These are phyloP conservation scores for Lippia alba DNA, from an alignment of 305 asterid genomes.

Conservation along the genomic window DNA sequence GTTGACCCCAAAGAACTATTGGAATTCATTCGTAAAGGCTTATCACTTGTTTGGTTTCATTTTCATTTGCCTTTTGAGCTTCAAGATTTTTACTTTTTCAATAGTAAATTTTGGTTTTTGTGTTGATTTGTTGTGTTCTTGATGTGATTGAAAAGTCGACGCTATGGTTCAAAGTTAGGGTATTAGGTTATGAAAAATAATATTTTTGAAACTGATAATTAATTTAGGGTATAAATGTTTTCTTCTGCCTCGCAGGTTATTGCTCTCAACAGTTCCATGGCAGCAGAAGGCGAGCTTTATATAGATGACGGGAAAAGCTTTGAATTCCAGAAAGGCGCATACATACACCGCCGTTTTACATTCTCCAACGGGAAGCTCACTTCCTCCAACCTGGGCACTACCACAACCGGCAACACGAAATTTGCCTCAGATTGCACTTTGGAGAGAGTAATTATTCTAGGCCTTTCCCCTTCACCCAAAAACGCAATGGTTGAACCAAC, in stretches of 20 bases:
- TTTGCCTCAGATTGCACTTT: conserved; percentile 62
- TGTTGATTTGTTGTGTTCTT: too few species aligned
- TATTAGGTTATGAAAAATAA: too few species aligned
- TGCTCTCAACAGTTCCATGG: conserved; percentile 80
- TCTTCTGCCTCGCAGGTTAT: conserved; percentile 61
- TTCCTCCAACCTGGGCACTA: conserved; percentile 58
- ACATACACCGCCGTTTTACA: conserved; percentile 77
- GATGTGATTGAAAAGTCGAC: too few species aligned
- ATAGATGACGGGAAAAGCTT: conserved; percentile 96
- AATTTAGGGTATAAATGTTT: too few species aligned
- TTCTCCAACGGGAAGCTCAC: conserved; percentile 68
- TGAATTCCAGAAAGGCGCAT: conserved; percentile 74
- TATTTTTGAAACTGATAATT: too few species aligned
- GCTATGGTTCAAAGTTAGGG: too few species aligned
- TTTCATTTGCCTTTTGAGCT: too few species aligned
- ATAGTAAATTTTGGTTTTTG: too few species aligned
- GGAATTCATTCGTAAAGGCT: too few species aligned
- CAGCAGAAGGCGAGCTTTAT: conserved; percentile 93
- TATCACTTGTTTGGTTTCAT: too few species aligned
- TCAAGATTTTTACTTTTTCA: too few species aligned
- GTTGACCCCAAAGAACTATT: too few species aligned
- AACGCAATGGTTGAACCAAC: conserved; percentile 68
- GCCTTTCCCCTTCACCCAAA: conserved; percentile 58
- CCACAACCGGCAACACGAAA: conserved; percentile 39
- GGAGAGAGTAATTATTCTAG: conserved; percentile 81